Evolutionary conservation across 495 filamentous ascomycete genomes (phyloP).

Genomic region (Daldinia concentrica): DNA sequence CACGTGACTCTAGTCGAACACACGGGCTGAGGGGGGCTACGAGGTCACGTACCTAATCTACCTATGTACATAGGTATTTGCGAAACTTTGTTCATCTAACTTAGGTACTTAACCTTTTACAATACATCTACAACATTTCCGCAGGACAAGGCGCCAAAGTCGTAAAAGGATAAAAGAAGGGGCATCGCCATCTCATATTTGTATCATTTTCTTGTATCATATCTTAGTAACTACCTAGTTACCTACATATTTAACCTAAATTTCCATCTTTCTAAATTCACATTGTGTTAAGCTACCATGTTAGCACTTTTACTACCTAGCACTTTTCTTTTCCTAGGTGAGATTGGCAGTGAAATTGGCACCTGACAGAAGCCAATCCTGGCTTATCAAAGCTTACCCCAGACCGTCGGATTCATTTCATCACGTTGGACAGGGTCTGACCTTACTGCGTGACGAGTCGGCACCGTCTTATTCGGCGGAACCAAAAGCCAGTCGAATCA

Average conservation of each 20-base stretch:
- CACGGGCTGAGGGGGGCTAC: not conserved
- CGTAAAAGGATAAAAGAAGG: not conserved
- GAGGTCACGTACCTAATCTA: too few species aligned
- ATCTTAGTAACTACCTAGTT: not conserved
- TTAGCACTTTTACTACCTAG: not conserved
- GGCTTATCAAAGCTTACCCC: not conserved
- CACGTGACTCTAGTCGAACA: not conserved
- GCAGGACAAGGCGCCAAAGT: not conserved
- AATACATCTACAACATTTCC: not conserved
- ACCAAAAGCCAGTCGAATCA: not conserved
- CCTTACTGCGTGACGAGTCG: slow-evolving; percentile 20
- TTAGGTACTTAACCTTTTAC: slow-evolving; percentile 1
- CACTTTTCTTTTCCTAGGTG: not conserved
- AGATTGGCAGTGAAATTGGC: not conserved
- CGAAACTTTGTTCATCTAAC: not conserved
- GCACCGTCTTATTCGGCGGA: not conserved
- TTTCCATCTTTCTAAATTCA: not conserved
- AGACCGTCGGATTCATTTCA: not conserved
- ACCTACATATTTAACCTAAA: not conserved
- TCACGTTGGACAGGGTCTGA: slow-evolving; percentile 20
- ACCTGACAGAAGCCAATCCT: not conserved
- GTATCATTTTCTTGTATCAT: not conserved
- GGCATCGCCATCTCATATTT: not conserved
- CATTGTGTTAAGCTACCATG: not conserved
- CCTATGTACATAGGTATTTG: too few species aligned